Evolutionary conservation across 495 filamentous ascomycete genomes (phyloP).

Genomic region (Podospora tetraspora): DNA sequence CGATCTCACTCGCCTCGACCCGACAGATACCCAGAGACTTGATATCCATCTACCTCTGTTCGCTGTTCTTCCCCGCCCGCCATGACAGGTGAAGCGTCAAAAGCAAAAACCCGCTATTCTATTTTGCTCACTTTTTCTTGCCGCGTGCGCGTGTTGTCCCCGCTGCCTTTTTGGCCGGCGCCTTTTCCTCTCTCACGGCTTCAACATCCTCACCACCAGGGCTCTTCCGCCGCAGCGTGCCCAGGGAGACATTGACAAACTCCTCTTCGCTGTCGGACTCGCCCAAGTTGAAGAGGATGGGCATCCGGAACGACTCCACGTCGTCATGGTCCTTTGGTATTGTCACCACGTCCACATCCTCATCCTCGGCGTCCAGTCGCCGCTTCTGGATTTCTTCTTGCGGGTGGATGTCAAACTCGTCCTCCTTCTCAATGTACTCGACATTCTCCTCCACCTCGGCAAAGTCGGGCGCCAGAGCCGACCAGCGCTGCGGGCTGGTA

Average conservation of each 20-base stretch:
- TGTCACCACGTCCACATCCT: constrained; percentile 81
- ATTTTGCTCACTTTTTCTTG: constrained; percentile 22
- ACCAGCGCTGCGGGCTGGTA: constrained; percentile 89
- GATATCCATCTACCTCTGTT: neutral
- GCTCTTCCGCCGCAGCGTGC: constrained; percentile 74
- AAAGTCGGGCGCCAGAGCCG: constrained; percentile 93
- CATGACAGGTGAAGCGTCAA: neutral
- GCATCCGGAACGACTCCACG: constrained; percentile 70
- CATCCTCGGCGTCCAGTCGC: constrained; percentile 75
- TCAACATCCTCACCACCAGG: constrained; percentile 43
- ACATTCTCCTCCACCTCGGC: constrained; percentile 97
- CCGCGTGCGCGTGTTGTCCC: constrained; percentile 20
- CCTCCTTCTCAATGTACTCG: constrained; percentile 89
- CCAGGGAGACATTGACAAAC: constrained; percentile 75
- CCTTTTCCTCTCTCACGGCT: constrained; percentile 29
- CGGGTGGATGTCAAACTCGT: constrained; percentile 97
- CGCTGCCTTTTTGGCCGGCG: constrained; percentile 29
- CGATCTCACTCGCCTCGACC: too few relatives aligned
- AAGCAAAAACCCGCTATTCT: neutral
- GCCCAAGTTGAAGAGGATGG: constrained; percentile 75
- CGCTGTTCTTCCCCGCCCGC: neutral
- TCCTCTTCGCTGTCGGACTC: constrained; percentile 79
- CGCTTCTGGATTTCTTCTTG: constrained; percentile 92
- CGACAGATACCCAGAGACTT: neutral
- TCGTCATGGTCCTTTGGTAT: constrained; percentile 58